Conservation (phyloP, 176 grass and related monocot species). For the Carex cristatella region DNA sequence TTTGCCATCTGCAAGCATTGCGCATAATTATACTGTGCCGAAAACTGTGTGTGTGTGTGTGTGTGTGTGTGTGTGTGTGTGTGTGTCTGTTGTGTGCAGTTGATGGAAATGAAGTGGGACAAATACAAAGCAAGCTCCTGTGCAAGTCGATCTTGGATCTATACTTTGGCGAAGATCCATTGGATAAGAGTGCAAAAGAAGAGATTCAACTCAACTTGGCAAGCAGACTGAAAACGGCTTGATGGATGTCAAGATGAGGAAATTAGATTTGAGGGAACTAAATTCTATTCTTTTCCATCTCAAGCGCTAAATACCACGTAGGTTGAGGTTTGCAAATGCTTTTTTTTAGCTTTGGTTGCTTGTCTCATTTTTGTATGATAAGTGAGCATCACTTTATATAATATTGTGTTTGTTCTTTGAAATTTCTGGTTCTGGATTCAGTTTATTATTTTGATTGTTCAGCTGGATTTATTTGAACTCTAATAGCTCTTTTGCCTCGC, state of each 20-base stretch:
- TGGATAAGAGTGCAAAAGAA: conserved; percentile 69
- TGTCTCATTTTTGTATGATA: neutral
- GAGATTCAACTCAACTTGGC: conserved; percentile 53
- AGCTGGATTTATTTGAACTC: neutral
- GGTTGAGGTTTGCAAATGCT: neutral
- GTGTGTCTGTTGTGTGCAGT: conserved; percentile 28
- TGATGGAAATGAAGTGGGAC: conserved; percentile 51
- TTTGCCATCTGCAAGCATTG: neutral
- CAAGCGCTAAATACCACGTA: too few relatives aligned
- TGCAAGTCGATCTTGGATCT: conserved; percentile 88
- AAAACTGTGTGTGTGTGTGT: neutral
- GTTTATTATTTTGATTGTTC: neutral
- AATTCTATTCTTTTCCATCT: neutral
- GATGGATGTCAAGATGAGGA: neutral
- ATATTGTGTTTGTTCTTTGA: neutral
- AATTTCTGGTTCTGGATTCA: neutral
- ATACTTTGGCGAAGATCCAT: conserved; percentile 81
- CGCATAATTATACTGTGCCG: neutral
- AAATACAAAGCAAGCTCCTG: conserved; percentile 77
- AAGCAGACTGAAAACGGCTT: conserved; percentile 31
- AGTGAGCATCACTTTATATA: neutral
- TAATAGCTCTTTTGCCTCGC: too few relatives aligned
- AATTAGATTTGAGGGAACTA: neutral
- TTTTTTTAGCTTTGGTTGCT: neutral
- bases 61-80: neutral